These are phyloP conservation scores for Daldinia bambusicola DNA, from an alignment of 495 filamentous ascomycete genomes.

Conservation along the genomic window DNA sequence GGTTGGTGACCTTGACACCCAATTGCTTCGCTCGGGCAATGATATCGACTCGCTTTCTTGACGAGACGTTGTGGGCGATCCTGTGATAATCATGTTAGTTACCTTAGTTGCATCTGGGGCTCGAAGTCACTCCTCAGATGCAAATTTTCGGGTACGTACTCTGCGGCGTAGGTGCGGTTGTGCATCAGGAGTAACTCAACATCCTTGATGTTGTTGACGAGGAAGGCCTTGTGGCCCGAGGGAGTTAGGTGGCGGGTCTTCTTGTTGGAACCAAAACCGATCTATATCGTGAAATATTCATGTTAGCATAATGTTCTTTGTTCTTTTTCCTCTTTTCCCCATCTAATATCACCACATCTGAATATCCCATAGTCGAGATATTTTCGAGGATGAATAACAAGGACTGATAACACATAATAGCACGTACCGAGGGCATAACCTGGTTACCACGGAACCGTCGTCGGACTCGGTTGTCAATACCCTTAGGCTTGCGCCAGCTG, in stretches of 20 bases:
- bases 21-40: constrained; percentile 95
- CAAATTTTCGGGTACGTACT: constrained; percentile 90
- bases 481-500: constrained; percentile 98
- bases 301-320: constrained; percentile 16
- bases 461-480: constrained; percentile 84
- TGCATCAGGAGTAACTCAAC: constrained; percentile 99
- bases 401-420: background rate
- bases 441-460: constrained; percentile 76
- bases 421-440: constrained; percentile 96
- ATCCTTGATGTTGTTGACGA: constrained; percentile 94
- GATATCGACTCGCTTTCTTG: constrained; percentile 97
- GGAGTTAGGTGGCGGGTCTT: constrained; percentile 99
- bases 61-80: constrained; percentile 96
- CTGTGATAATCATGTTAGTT: constrained; percentile 59
- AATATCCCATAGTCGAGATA: background rate
- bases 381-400: background rate
- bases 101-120: constrained; percentile 1
- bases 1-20: constrained; percentile 98
- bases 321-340: too few species aligned
- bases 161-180: constrained; percentile 97
- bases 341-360: constrained; percentile 2
- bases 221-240: constrained; percentile 99
- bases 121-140: background rate
- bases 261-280: constrained; percentile 97
- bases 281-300: constrained; percentile 62